Evolutionary conservation across 1,139 yeast genomes (phyloP).

Genomic region (Kurtzmaniella quercitrusa): DNA sequence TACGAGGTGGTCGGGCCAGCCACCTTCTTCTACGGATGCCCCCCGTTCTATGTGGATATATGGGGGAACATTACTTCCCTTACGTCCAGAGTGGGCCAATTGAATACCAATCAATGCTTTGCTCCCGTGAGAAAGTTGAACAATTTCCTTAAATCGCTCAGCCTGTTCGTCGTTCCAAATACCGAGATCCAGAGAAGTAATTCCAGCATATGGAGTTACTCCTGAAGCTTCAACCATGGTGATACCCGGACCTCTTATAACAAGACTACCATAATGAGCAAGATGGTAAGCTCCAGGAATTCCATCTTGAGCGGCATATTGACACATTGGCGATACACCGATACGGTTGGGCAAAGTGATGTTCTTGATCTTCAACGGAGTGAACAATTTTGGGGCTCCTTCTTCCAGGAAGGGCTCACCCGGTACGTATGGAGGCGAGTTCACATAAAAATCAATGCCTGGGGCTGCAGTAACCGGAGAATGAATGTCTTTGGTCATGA

Average conservation of each 20-base stretch:
- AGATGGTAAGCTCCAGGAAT: conserved; percentile 45
- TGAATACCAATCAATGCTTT: conserved; percentile 49
- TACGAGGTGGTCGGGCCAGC: conserved; percentile 40
- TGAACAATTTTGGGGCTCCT: conserved; percentile 8
- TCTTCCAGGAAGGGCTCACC: neutral
- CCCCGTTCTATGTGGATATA: conserved; percentile 28
- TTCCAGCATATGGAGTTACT: conserved; percentile 39
- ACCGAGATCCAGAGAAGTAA: conserved; percentile 46
- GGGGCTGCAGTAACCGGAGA: neutral
- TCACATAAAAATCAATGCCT: neutral
- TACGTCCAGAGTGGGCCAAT: conserved; percentile 56
- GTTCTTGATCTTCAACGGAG: conserved; percentile 6
- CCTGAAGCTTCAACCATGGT: conserved; percentile 42
- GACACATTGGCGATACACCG: conserved; percentile 61
- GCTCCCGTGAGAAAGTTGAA: conserved; percentile 54
- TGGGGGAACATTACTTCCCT: conserved; percentile 37
- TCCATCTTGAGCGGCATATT: conserved; percentile 41
- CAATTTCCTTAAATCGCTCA: conserved; percentile 40
- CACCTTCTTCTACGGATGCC: conserved; percentile 28
- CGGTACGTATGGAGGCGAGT: neutral
- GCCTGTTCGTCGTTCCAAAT: conserved; percentile 51
- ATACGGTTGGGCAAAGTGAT: conserved; percentile 41
- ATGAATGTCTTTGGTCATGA: neutral
- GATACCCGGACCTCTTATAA: conserved; percentile 49
- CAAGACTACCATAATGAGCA: conserved; percentile 41